Conservation (phyloP, 2,329 filamentous ascomycete genomes). For the Colletotrichum eremochloae region DNA sequence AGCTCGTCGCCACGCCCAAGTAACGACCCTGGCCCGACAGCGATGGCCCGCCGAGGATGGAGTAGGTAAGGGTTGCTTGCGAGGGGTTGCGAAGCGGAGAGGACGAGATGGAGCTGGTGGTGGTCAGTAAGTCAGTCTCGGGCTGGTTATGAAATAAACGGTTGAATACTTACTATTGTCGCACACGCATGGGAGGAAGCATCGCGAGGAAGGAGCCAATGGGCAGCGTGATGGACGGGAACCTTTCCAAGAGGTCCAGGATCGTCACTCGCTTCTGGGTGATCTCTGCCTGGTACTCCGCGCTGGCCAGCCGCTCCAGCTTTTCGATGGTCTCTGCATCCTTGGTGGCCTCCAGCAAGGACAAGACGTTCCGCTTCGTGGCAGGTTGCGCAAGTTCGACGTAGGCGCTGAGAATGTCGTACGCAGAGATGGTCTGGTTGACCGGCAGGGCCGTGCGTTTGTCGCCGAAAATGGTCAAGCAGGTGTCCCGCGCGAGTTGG, state of each 20-base stretch:
- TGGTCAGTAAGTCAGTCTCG: neutral
- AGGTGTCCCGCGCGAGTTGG: conserved; percentile 76
- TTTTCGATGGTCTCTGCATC: conserved; percentile 53
- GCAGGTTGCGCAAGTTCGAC: conserved; percentile 81
- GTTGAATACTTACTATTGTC: conserved; percentile 49
- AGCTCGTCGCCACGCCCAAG: conserved; percentile 72
- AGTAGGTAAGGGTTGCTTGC: conserved; percentile 73
- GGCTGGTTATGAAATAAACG: neutral
- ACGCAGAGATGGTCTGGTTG: conserved; percentile 68
- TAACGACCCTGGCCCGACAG: conserved; percentile 63
- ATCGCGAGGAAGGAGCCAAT: conserved; percentile 72
- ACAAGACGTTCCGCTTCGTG: conserved; percentile 68
- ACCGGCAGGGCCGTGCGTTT: conserved; percentile 67
- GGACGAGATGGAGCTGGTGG: conserved; percentile 72
- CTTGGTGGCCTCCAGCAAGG: conserved; percentile 41
- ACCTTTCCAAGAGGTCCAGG: conserved; percentile 73
- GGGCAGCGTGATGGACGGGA: conserved; percentile 65
- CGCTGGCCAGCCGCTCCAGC: conserved; percentile 55
- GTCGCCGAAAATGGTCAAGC: conserved; percentile 70
- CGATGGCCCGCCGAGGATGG: conserved; percentile 67
- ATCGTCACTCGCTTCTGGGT: conserved; percentile 65
- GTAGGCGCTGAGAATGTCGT: conserved; percentile 76
- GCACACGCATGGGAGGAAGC: conserved; percentile 70
- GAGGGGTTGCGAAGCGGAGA: conserved; percentile 70
- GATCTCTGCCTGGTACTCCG: conserved; percentile 55